Percentiles rank a stretch among this genome's conserved stretches.
Evolutionary conservation across 2,329 filamentous ascomycete genomes (phyloP).

Genomic region (Trichoderma citrinoviride): DNA sequence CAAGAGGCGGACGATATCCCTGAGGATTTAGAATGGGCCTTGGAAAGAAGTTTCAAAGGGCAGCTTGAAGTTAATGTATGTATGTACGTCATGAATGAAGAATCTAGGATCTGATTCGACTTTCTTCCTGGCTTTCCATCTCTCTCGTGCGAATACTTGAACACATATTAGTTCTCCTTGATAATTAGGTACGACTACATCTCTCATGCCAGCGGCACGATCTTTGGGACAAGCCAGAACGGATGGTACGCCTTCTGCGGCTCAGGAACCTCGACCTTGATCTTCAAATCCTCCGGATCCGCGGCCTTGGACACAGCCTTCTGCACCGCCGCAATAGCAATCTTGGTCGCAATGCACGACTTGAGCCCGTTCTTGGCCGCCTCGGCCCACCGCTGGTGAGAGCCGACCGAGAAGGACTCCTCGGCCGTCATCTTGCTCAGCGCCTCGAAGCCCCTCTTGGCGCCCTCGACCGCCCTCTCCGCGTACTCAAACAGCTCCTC

Average conservation of each 20-base stretch:
- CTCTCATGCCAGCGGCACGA: conserved; percentile 30
- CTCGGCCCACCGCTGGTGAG: conserved; percentile 60
- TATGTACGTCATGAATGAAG: conserved; percentile 11
- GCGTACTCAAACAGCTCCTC: conserved; percentile 45
- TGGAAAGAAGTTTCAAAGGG: neutral
- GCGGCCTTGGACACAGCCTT: conserved; percentile 49
- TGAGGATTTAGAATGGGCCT: conserved; percentile 2
- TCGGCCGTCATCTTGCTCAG: conserved; percentile 50
- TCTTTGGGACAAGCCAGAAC: conserved; percentile 62
- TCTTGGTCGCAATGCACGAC: conserved; percentile 67
- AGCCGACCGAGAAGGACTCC: conserved; percentile 55
- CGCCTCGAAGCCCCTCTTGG: conserved; percentile 56
- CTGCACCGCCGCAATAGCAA: conserved; percentile 60
- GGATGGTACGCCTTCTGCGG: conserved; percentile 57
- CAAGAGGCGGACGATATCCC: neutral
- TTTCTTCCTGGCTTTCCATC: neutral
- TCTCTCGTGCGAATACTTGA: neutral
- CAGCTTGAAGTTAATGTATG: neutral
- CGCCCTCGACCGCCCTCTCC: conserved; percentile 45
- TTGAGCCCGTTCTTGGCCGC: conserved; percentile 60
- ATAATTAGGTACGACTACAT: neutral
- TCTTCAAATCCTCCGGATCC: conserved; percentile 33
- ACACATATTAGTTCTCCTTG: neutral
- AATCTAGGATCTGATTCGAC: neutral
- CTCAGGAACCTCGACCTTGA: conserved; percentile 53